These are phyloP conservation scores for Emydomyces testavorans DNA, from an alignment of 2,329 filamentous ascomycete species.

Conservation along the genomic window DNA sequence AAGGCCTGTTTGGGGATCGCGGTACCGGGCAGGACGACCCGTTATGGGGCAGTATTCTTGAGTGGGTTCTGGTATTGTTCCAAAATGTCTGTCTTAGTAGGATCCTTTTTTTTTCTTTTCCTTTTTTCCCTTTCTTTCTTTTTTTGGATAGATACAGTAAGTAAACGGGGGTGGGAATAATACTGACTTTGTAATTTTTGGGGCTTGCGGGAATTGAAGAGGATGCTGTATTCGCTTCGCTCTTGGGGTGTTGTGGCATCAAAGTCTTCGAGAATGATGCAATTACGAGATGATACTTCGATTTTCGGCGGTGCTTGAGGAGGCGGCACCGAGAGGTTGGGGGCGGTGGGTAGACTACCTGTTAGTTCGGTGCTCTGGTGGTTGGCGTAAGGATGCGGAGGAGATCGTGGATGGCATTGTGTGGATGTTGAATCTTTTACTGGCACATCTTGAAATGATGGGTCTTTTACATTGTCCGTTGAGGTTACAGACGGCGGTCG, in stretches of 20 bases:
- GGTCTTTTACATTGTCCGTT: background rate
- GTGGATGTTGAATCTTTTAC: conserved; percentile 6
- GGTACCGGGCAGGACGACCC: conserved; percentile 65
- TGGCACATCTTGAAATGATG: background rate
- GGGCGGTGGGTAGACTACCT: background rate
- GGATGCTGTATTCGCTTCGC: conserved; percentile 42
- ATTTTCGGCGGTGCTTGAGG: conserved; percentile 8
- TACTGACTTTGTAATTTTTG: conserved; percentile 39
- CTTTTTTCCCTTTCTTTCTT: too few relatives aligned
- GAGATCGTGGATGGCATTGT: background rate
- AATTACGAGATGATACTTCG: conserved; percentile 33
- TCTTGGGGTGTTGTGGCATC: conserved; percentile 45
- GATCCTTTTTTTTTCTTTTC: too few relatives aligned
- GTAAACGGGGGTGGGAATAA: background rate
- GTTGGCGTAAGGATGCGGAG: background rate
- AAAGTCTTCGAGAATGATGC: conserved; percentile 50
- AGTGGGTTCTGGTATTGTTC: conserved; percentile 34
- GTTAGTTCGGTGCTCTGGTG: background rate
- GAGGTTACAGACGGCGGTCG: background rate
- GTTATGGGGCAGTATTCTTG: conserved; percentile 67
- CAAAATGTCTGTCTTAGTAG: background rate
- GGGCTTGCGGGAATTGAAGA: conserved; percentile 44
- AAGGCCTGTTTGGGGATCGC: conserved; percentile 73
- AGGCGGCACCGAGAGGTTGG: background rate
- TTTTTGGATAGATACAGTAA: background rate